Percentiles rank a stretch among this genome's conserved stretches.
These are phyloP conservation scores for Salvia rosmarinus DNA, from an alignment of 257 asterid species.

Conservation along the genomic window DNA sequence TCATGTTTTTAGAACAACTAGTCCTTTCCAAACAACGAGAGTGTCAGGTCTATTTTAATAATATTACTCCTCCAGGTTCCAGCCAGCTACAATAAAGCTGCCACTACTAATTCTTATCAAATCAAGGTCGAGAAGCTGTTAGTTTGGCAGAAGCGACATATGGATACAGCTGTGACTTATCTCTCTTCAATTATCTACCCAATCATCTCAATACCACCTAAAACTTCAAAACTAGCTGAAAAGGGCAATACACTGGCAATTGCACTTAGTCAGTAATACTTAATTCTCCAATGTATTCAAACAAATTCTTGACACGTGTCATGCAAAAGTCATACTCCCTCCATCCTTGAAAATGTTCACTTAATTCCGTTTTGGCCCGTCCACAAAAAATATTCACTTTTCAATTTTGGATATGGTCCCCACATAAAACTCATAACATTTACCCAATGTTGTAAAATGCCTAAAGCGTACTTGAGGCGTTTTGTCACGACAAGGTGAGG, in stretches of 20 bases:
- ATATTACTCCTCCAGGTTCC: neutral
- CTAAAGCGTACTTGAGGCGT: too few relatives aligned
- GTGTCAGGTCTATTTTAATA: neutral
- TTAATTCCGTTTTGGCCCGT: too few relatives aligned
- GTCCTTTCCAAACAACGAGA: neutral
- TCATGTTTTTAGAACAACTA: neutral
- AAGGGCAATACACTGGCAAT: conserved; percentile 14
- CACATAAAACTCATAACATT: too few relatives aligned
- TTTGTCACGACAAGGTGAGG: too few relatives aligned
- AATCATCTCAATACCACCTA: conserved; percentile 14
- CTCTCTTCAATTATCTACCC: neutral
- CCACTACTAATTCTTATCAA: conserved; percentile 7
- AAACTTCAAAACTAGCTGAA: conserved; percentile 6
- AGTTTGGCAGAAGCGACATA: neutral
- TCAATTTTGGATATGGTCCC: too few relatives aligned
- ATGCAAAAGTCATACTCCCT: conserved; percentile 5
- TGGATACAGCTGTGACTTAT: neutral
- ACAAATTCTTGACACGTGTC: neutral
- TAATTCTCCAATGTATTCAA: conserved; percentile 13
- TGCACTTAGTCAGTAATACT: neutral
- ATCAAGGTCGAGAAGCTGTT: neutral
- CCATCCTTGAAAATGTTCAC: too few relatives aligned
- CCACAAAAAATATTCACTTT: too few relatives aligned
- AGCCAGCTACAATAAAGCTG: neutral
- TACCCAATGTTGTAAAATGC: too few relatives aligned